phyloP scores from a whole-genome alignment of 306 rosid species.

The Luffa acutangula region DNA sequence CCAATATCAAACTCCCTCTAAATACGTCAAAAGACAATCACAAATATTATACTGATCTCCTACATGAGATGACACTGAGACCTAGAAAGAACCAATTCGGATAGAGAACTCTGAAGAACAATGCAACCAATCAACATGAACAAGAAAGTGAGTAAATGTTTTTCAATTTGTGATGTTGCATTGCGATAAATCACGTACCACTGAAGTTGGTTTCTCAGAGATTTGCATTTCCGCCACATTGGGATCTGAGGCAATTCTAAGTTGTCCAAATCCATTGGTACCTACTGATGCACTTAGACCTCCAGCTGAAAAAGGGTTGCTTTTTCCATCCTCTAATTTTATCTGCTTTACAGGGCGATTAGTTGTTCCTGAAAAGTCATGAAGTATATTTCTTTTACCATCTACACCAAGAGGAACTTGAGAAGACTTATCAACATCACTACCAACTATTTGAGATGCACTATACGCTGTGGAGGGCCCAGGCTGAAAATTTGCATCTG shows the following conservation, averaged over 20 bases:
- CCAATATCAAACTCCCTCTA: neutral
- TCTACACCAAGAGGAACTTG: constrained; percentile 25
- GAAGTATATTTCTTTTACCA: constrained; percentile 29
- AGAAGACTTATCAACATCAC: constrained; percentile 37
- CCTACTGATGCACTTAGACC: constrained; percentile 19
- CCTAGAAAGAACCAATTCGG: neutral
- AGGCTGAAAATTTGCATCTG: constrained; percentile 67
- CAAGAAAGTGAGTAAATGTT: neutral
- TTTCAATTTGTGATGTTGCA: neutral
- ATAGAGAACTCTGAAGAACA: neutral
- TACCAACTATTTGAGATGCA: constrained; percentile 32
- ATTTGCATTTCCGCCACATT: constrained; percentile 33
- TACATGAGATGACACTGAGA: neutral
- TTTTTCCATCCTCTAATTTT: constrained; percentile 61
- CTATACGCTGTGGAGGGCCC: constrained; percentile 51
- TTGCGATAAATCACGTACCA: constrained; percentile 37
- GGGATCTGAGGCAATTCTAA: constrained; percentile 29
- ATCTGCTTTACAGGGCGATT: constrained; percentile 51
- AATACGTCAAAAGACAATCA: neutral
- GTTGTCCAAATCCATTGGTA: constrained; percentile 30
- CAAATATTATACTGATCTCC: neutral
- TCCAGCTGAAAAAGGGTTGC: constrained; percentile 20
- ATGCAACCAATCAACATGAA: neutral
- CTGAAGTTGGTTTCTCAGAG: constrained; percentile 49
- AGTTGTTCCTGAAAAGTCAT: constrained; percentile 32